phyloP scores from a whole-genome alignment of 805 yeast species.

The Candida alai region DNA sequence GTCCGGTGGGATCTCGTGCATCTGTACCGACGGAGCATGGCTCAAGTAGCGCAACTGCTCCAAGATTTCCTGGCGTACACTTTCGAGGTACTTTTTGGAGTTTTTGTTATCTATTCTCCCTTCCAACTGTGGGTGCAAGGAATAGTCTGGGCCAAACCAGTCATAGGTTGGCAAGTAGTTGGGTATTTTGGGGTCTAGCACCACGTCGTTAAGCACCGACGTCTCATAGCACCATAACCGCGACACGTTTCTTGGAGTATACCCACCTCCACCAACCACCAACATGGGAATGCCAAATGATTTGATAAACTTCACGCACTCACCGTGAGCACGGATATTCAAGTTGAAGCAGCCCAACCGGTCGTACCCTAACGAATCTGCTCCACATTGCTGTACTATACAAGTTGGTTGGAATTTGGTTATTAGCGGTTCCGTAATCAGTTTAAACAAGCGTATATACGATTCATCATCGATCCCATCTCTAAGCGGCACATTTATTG shows the following conservation, averaged over 20 bases:
- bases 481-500: conserved; percentile 86
- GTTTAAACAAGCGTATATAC: conserved; percentile 70
- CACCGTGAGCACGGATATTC: conserved; percentile 91
- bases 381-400: conserved; percentile 95
- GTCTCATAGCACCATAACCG: conserved; percentile 97
- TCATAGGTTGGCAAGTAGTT: conserved; percentile 69
- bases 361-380: conserved; percentile 92
- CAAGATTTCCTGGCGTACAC: conserved; percentile 66
- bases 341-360: conserved; percentile 91
- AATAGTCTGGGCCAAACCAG: conserved; percentile 87
- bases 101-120: conserved; percentile 78
- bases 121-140: conserved; percentile 69
- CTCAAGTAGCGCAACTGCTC: conserved; percentile 79
- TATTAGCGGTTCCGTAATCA: conserved; percentile 86
- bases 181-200: conserved; percentile 49
- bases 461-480: conserved; percentile 96
- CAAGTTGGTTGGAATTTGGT: conserved; percentile 90
- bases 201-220: conserved; percentile 64
- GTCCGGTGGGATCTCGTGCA: conserved; percentile 84
- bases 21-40: conserved; percentile 92
- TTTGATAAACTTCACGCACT: conserved; percentile 86
- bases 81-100: conserved; percentile 76
- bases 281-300: conserved; percentile 87
- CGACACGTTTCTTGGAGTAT: conserved; percentile 92
- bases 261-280: conserved; percentile 97